These are phyloP conservation scores for Trichoderma cornu-damae DNA, from an alignment of 2,329 filamentous ascomycete genomes.

Conservation along the genomic window DNA sequence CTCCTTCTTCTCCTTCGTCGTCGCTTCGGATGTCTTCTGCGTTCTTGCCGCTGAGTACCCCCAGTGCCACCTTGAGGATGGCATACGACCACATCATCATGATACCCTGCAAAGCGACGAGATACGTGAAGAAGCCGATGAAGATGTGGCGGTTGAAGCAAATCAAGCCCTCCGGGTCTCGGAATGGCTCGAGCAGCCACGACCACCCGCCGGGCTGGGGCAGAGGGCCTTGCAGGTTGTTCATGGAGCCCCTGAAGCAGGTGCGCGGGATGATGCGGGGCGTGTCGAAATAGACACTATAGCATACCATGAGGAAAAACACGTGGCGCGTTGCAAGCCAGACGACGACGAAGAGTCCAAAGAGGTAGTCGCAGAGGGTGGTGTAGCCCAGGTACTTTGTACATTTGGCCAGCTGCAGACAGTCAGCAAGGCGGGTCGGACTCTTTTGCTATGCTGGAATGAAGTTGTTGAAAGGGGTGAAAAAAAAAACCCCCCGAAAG, in stretches of 20 bases:
- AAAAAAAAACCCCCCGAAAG: too few relatives aligned
- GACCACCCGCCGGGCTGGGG: constrained; percentile 45
- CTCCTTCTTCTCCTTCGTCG: constrained; percentile 65
- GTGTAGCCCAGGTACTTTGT: constrained; percentile 83
- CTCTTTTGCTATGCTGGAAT: too few relatives aligned
- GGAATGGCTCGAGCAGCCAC: constrained; percentile 70
- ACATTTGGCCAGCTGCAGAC: constrained; percentile 72
- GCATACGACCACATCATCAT: constrained; percentile 85
- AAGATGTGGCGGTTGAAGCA: constrained; percentile 77
- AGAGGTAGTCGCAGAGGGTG: constrained; percentile 72
- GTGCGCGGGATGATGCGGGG: constrained; percentile 58
- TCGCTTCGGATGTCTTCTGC: constrained; percentile 88
- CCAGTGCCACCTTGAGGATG: constrained; percentile 75
- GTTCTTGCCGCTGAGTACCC: constrained; percentile 67
- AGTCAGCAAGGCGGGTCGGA: too few relatives aligned
- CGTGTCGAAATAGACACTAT: constrained; percentile 69
- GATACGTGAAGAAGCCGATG: constrained; percentile 68
- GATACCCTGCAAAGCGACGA: constrained; percentile 73
- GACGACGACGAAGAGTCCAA: constrained; percentile 76
- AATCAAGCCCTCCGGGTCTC: constrained; percentile 63
- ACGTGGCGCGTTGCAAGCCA: constrained; percentile 84
- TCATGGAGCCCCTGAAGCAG: constrained; percentile 62
- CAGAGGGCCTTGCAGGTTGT: constrained; percentile 51
- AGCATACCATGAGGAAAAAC: constrained; percentile 72
- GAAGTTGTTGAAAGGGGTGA: too few relatives aligned